Base-by-base conservation (phyloP, 192 early-diverging fungal genomes). In the Rhizoclosmatium globosum region DNA sequence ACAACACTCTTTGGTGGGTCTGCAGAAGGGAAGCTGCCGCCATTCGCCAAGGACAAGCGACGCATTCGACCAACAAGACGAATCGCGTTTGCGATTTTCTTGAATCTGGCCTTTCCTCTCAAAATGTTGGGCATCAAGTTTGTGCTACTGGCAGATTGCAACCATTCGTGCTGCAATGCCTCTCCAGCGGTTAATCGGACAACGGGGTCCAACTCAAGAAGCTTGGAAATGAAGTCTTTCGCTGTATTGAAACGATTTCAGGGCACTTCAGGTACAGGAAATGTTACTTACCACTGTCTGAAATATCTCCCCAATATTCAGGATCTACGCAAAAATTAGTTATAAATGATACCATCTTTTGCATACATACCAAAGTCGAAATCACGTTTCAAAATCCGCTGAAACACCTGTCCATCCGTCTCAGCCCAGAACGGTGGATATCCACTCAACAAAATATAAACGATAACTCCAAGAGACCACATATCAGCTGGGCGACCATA, bases 381-480 rank as follows among this genome's bases (percentile, higher is more conserved):
- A 53, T 88, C 76, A 64, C 91, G 89, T 2, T 82, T 82, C 57
- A 94, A 85, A 58, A 95, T 95, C 47, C 81, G 81, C 11, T 92
- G 84, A 74, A 92, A 95, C 3, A 95, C 80, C 0, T 77, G 64
- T 11, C 23, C 79, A 68, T 87, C 91, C 85, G 74, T 75, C 45
- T 82, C 69, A 0, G 64, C 85, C 78, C 79, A 88, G 67, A 88
- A 88, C 1, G 85, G 85, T 31, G 85, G 84, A 76, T 89, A 89
- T 47, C 88, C 88, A 67, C 80, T 85, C 47, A 89, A 68, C 60
- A 88, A 80, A 62, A 86, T 89, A 79, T 83, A 86, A 3, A 79
- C 80, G 47, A 90, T 93, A 15, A 94, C 92, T 38, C 93, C 93
- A 61, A 93, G 72, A 64, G 90, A 86, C 93, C 93, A 94, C 39